Evolutionary conservation across 2,329 filamentous ascomycete genomes (phyloP), one percentile per base, ranked within the genome.

Genomic region (Thermomyces lanuginosus): DNA sequence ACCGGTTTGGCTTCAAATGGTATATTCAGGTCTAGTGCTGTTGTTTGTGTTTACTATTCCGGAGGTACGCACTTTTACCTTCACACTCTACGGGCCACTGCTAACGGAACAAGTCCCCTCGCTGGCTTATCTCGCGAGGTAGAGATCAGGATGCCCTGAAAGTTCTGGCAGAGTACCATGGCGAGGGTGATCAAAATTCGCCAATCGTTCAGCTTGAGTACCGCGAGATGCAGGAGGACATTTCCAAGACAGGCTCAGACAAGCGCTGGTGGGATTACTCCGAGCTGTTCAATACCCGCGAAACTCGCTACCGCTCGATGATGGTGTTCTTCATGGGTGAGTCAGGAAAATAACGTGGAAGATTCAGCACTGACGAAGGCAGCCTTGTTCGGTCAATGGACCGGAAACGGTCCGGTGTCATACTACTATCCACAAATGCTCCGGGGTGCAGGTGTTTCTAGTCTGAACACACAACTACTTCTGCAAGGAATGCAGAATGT

Each of bases 91-190:
- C 3, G 9, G 7, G 8, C 25, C 22, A 14, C n/a, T 14, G 15
- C 19, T 12, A 13, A 20, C 20, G 2, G 13, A 3, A 10, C 1
- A 11, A 20, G 21, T 33, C 24, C 14, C 27, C 27, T 8, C 20
- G 27, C 10, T 25, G 27, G 27, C 16, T 25, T 8, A 64, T 69
- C 29, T 60, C 63, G 26, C 61, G 66, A 28, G 63, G 67, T 35
- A 60, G 63, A 8, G 56, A 62, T n/a, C 64, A 70, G 16, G 58
- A 70, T 35, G 66, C 66, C 2, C 48, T 63, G 8, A 45, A 56
- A 3, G 58, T 64, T 1, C 56, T 76, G 32, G 56, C 62, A 8
- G 62, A 63, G 33, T 66, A 66, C 39, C 69, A 72, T 24, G 69
- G 66, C 2, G 58, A 66, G 33, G 51, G 53, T 2, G 45, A 49